A percentile compares a stretch with the other conserved stretches of the same genome.
Evolutionary conservation across 1,284 basidiomycete species (phyloP).

Genomic region (Sporisorium exsertum): DNA sequence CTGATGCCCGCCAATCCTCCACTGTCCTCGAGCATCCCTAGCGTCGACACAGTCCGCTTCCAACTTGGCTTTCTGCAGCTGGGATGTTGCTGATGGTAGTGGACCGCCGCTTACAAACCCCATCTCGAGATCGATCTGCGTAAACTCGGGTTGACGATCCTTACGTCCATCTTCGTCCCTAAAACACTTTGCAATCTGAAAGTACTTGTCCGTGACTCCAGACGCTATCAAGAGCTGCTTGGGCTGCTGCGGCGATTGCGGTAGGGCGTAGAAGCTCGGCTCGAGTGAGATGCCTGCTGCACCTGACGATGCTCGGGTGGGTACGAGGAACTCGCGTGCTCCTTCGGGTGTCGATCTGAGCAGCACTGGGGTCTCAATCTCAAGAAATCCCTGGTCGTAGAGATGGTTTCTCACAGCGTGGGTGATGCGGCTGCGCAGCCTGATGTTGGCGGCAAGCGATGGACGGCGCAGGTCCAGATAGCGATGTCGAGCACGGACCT

Average conservation of each 20-base stretch:
- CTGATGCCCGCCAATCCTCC: conserved; percentile 76
- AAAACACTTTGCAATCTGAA: conserved; percentile 92
- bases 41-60: not conserved
- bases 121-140: conserved; percentile 96
- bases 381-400: conserved; percentile 81
- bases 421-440: conserved; percentile 81
- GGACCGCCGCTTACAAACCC: conserved; percentile 83
- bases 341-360: conserved; percentile 93
- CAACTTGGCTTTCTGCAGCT: not conserved
- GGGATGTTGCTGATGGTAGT: conserved; percentile 14
- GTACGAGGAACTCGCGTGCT: conserved; percentile 92
- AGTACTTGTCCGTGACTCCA: conserved; percentile 89
- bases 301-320: conserved; percentile 74
- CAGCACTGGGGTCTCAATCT: conserved; percentile 93
- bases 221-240: conserved; percentile 93
- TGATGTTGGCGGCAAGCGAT: conserved; percentile 80
- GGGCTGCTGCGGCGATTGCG: conserved; percentile 94
- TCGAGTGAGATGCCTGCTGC: conserved; percentile 53
- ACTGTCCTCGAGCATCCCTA: conserved; percentile 69
- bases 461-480: conserved; percentile 87
- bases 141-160: conserved; percentile 96
- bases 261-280: conserved; percentile 86
- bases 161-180: conserved; percentile 93
- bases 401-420: conserved; percentile 81
- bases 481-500: conserved; percentile 81